Evolutionary conservation across 2,329 filamentous ascomycete genomes (phyloP), one percentile per base, ranked within the genome.

Genomic region (Tolypocladium paradoxum): DNA sequence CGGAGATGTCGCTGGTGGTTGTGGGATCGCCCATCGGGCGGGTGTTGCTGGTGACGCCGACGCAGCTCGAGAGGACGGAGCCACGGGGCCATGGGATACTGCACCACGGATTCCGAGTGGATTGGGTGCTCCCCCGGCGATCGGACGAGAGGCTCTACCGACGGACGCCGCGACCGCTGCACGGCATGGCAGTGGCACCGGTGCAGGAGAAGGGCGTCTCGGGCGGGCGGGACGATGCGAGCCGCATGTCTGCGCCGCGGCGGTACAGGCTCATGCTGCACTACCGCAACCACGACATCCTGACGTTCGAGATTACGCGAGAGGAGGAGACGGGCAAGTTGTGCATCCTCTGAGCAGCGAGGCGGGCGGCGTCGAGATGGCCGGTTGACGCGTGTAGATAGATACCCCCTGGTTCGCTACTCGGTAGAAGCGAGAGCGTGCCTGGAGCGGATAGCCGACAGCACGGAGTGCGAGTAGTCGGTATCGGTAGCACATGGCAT

Each of bases 191-290:
- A 0, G 76, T 85, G 2, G 80, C 80, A 2, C 86, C 83, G 0
- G 68, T 88, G 7, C 84, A 82, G 50, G 76, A 50, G 64, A 72
- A 1, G 66, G 47, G 40, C 54, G n/a, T 16, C 24, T 27, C 6
- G 22, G 18, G 34, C 56, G 46, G 51, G 56, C 61, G 58, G 29
- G 51, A 61, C 35, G 56, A 53, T n/a, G 56, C 59, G 33, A 48
- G 52, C 52, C 50, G 56, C 40, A 56, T 61, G 52, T 55, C 61
- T 8, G 56, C 63, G 34, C 66, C 72, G 55, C 72, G 73, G 57
- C 74, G 79, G 54, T 90, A 84, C 76, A 73, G 85, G 54, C 59
- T 92, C 54, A 78, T 92, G 64, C 68, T 91, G 66, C 83, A 88
- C 64, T 91, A 85, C 64, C 76, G 77, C 54, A 82, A 90, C 66